phyloP scores from a whole-genome alignment of 23 red algal species.

The Chondrus crispus region DNA sequence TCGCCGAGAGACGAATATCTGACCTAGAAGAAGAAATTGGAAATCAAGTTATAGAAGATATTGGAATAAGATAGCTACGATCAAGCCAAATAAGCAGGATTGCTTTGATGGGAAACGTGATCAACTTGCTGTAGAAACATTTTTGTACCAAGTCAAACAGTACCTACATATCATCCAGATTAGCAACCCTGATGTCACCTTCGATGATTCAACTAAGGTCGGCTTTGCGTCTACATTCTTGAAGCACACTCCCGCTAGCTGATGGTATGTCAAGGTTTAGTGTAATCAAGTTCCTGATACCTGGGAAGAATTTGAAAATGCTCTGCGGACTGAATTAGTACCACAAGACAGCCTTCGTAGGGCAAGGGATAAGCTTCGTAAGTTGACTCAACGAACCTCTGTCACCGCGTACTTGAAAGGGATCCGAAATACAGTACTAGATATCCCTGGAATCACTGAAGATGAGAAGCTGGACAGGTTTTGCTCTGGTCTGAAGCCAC shows the following conservation, averaged over 20 bases:
- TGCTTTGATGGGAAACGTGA: background rate
- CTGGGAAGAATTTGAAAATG: slow-evolving; percentile 8
- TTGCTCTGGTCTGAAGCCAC: background rate
- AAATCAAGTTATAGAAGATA: too few species aligned
- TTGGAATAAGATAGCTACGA: too few species aligned
- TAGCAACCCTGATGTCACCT: too few species aligned
- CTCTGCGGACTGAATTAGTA: background rate
- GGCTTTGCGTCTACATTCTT: background rate
- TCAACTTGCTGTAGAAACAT: background rate
- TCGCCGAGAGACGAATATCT: too few species aligned
- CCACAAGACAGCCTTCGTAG: background rate
- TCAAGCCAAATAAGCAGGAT: background rate
- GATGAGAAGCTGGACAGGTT: background rate
- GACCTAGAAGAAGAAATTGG: too few species aligned
- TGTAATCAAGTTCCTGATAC: background rate
- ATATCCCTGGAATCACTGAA: background rate
- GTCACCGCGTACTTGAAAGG: background rate
- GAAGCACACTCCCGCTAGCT: background rate
- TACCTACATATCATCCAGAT: background rate
- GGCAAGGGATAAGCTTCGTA: background rate
- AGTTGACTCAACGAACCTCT: background rate
- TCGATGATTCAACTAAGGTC: background rate
- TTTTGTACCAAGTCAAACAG: background rate
- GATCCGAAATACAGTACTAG: background rate
- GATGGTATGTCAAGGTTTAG: background rate